Evolutionary conservation across 202 grass and related monocot genomes (phyloP), one percentile per base, ranked within the genome.

Genomic region (Schoenoplectus triqueter): DNA sequence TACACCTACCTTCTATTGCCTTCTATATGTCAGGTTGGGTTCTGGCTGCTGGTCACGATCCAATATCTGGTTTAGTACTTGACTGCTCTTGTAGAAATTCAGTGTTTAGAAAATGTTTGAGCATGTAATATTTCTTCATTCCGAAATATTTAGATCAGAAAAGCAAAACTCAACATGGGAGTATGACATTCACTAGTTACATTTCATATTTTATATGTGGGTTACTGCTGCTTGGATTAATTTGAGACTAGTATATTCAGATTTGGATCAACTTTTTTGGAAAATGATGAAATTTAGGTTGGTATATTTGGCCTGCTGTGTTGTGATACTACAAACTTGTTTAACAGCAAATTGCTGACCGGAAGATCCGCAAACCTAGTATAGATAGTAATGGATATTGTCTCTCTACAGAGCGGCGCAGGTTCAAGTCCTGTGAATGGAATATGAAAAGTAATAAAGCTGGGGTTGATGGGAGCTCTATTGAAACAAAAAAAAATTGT

Each of bases 11-110:
- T 5, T 42, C 55, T 78, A 8, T 61, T 41, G 22, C 52, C 22
- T 42, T 57, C 6, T 78, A 44, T 59, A n/a, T 78, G 52, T 59
- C 74, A 42, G 21, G 31, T 59, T 78, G 51, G 74, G 54, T 57
- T 59, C 54, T 17, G 55, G 6, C 21, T 59, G 31, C 52, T 41
- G 14, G 46, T 49, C 69, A 50, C 10, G 46, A 73, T 15, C 69
- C 69, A 50, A 50, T 17, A 73, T 7, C 45, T 78, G 52, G 74
- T 60, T 60, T 78, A 77, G 73, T 42, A 77, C 21, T 11, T 10
- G 10, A 57, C 10, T 52, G 31, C 18, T 21, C n/a, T 77, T 77
- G 4, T 42, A 40, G 2, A 6, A 60, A 3, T 60, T 59, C 21
- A 60, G 17, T n/a, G 22, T 78, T 50, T 0, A 31, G 1, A 73